phyloP scores from a whole-genome alignment of 2,329 filamentous ascomycete genomes.

The Nothophaeocryptopus gaeumannii region DNA sequence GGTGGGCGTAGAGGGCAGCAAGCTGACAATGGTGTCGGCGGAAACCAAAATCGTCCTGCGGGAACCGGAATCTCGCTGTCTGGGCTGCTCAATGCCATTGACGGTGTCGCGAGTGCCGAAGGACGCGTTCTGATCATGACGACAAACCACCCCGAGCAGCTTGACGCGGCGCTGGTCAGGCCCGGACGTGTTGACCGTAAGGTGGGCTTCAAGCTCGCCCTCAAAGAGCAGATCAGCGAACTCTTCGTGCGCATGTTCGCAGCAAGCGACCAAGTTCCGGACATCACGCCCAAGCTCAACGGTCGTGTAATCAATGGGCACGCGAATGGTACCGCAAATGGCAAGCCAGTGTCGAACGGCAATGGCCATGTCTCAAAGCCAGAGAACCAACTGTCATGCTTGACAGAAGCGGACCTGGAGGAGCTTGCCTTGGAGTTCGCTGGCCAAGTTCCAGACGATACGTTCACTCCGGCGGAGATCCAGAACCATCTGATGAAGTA shows the following conservation, averaged over 20 bases:
- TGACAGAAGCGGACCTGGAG: conserved; percentile 34
- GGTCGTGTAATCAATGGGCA: conserved; percentile 1
- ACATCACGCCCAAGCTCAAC: conserved; percentile 10
- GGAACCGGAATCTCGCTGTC: conserved; percentile 69
- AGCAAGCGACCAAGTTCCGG: conserved; percentile 23
- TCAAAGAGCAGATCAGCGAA: conserved; percentile 40
- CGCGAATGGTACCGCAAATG: not conserved
- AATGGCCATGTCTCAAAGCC: conserved; percentile 13
- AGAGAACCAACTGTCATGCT: conserved; percentile 12
- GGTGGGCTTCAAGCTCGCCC: conserved; percentile 56
- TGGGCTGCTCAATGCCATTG: conserved; percentile 77
- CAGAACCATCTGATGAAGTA: conserved; percentile 52
- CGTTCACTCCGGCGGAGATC: conserved; percentile 53
- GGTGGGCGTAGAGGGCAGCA: conserved; percentile 2
- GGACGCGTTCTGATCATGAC: conserved; percentile 80
- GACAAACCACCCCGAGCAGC: conserved; percentile 69
- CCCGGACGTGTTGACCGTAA: conserved; percentile 70
- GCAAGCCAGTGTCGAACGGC: conserved; percentile 8
- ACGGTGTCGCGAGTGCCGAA: conserved; percentile 76
- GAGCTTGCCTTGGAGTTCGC: conserved; percentile 48
- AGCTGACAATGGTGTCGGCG: conserved; percentile 6
- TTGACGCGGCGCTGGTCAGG: conserved; percentile 65
- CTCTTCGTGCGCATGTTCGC: conserved; percentile 43
- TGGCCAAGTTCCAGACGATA: conserved; percentile 43
- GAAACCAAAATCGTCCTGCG: conserved; percentile 18